These are phyloP conservation scores for Cytospora schulzeri DNA, from an alignment of 2,329 filamentous ascomycete species.

Conservation along the genomic window DNA sequence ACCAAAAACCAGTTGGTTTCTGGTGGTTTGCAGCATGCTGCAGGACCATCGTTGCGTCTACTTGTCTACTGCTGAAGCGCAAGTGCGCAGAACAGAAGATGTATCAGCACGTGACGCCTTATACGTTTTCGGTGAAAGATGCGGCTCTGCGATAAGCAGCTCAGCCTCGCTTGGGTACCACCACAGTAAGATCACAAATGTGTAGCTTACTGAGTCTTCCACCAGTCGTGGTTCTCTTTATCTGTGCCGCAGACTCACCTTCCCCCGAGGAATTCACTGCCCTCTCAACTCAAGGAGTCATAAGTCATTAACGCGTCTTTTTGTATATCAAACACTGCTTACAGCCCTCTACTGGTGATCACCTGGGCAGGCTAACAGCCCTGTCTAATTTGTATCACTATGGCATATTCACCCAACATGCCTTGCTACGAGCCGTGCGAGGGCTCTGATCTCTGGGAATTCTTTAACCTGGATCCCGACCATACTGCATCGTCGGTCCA, in stretches of 20 bases:
- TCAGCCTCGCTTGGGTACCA: not conserved
- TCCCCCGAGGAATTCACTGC: not conserved
- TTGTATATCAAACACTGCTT: not conserved
- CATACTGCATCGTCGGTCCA: constrained; percentile 3
- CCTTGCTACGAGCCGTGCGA: not conserved
- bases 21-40: not conserved
- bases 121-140: not conserved
- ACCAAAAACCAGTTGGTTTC: not conserved
- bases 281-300: not conserved
- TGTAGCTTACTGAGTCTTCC: not conserved
- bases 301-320: not conserved
- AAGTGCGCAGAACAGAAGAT: not conserved
- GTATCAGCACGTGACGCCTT: not conserved
- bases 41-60: not conserved
- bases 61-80: not conserved
- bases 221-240: not conserved
- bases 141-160: not conserved
- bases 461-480: not conserved
- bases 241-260: constrained; percentile 5
- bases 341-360: not conserved
- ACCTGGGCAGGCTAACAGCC: too few relatives aligned
- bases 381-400: not conserved
- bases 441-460: not conserved
- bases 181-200: not conserved
- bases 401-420: not conserved